Conservation (phyloP, 1,284 basidiomycete genomes). For the Gomphus bonarii region DNA sequence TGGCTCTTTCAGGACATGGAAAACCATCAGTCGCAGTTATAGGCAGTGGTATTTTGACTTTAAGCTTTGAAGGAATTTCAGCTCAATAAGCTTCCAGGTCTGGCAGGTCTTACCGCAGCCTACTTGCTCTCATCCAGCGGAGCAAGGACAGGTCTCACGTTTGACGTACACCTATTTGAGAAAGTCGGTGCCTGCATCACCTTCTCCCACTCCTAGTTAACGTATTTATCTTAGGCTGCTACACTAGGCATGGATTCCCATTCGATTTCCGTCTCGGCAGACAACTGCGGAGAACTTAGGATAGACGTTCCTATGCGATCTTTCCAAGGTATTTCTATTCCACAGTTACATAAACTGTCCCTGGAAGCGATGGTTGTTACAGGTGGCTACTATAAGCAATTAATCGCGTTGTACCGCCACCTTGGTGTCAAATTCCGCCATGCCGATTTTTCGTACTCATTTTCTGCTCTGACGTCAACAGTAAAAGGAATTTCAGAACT, state of each 20-base stretch:
- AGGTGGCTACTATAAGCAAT: slow-evolving; percentile 61
- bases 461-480: slow-evolving; percentile 36
- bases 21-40: slow-evolving; percentile 4
- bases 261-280: slow-evolving; percentile 33
- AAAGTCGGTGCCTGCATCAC: slow-evolving; percentile 34
- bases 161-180: slow-evolving; percentile 66
- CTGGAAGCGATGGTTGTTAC: slow-evolving; percentile 3
- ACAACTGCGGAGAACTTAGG: slow-evolving; percentile 30
- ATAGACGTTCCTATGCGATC: slow-evolving; percentile 73
- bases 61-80: neutral
- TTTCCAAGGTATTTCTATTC: slow-evolving; percentile 47
- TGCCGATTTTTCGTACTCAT: slow-evolving; percentile 59
- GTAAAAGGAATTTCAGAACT: slow-evolving; percentile 19
- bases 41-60: neutral
- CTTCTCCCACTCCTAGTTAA: neutral
- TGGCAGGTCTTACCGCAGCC: slow-evolving; percentile 61
- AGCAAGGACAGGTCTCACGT: slow-evolving; percentile 27
- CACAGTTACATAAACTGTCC: neutral
- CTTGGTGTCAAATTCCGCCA: slow-evolving; percentile 43
- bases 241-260: slow-evolving; percentile 47
- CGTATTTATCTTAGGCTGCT: slow-evolving; percentile 27
- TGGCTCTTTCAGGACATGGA: neutral
- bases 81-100: slow-evolving; percentile 24
- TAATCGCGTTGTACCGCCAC: slow-evolving; percentile 52
- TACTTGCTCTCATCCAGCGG: slow-evolving; percentile 37